A percentile compares a stretch with the other conserved stretches of the same genome.
Evolutionary conservation across 2,329 filamentous ascomycete genomes (phyloP).

Genomic region (Cordyceps sp.): DNA sequence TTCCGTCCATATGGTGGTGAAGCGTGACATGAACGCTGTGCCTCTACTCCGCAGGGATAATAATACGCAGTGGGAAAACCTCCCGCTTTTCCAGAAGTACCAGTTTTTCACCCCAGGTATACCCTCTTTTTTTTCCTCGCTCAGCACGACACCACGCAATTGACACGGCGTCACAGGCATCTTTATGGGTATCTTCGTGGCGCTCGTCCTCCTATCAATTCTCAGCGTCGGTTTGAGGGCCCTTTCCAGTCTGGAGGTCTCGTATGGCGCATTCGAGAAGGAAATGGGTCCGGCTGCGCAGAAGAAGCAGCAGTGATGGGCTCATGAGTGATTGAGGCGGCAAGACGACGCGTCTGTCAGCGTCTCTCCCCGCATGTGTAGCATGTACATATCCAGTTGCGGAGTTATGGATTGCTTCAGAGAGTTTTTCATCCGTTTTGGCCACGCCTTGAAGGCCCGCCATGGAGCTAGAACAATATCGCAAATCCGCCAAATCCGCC

Average conservation of each 20-base stretch:
- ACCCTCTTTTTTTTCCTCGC: background rate
- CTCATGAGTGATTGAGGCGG: no score
- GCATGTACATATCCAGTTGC: no score
- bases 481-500: no score
- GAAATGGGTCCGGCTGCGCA: conserved; percentile 81
- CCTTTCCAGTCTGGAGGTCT: conserved; percentile 67
- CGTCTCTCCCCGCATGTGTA: no score
- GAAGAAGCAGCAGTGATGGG: conserved; percentile 45
- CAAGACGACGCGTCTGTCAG: no score
- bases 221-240: conserved; percentile 64
- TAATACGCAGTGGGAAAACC: conserved; percentile 20
- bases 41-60: conserved; percentile 20
- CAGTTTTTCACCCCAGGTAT: conserved; percentile 82
- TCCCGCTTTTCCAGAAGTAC: conserved; percentile 74
- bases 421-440: no score
- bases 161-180: conserved; percentile 40
- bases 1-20: conserved; percentile 54
- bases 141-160: background rate
- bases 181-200: conserved; percentile 68
- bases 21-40: conserved; percentile 33
- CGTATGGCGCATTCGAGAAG: conserved; percentile 92
- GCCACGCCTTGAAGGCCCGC: no score
- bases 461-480: no score
- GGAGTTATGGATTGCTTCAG: no score
- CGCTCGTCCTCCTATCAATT: conserved; percentile 58